Conservation (phyloP, 768 basidiomycete genomes). For the Macrocybe gigantea region DNA sequence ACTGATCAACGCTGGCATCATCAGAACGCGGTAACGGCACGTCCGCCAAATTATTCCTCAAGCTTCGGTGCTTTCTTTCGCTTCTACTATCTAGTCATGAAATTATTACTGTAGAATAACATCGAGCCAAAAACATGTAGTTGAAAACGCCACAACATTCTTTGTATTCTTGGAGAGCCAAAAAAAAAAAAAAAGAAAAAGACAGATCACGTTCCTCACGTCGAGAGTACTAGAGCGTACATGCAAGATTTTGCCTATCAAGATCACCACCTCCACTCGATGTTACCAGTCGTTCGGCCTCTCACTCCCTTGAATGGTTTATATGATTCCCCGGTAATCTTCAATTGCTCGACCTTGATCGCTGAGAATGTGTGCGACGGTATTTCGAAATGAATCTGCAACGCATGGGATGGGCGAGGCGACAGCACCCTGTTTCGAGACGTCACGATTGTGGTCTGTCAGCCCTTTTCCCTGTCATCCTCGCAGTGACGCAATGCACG, state of each 20-base stretch:
- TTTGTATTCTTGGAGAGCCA: neutral
- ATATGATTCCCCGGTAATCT: constrained; percentile 71
- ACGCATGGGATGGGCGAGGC: constrained; percentile 67
- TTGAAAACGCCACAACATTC: neutral
- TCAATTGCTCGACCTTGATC: constrained; percentile 82
- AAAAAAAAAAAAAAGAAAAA: no score
- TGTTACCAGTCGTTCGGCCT: constrained; percentile 54
- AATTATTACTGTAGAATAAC: constrained; percentile 2
- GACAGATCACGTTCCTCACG: no score
- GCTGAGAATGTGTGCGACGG: constrained; percentile 71
- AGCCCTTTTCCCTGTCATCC: neutral
- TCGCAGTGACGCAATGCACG: neutral
- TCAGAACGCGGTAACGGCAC: constrained; percentile 67
- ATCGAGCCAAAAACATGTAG: neutral
- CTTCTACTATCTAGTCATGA: neutral
- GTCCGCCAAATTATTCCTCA: neutral
- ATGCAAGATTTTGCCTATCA: neutral
- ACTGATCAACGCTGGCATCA: constrained; percentile 88
- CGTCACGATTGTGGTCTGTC: no score
- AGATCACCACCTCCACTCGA: constrained; percentile 61
- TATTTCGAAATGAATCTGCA: constrained; percentile 69
- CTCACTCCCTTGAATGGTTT: constrained; percentile 93
- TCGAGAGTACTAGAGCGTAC: no score
- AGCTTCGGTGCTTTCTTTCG: no score
- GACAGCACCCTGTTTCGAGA: constrained; percentile 22